phyloP scores from a whole-genome alignment of 306 rosid species.

The Vachellia collinsii region DNA sequence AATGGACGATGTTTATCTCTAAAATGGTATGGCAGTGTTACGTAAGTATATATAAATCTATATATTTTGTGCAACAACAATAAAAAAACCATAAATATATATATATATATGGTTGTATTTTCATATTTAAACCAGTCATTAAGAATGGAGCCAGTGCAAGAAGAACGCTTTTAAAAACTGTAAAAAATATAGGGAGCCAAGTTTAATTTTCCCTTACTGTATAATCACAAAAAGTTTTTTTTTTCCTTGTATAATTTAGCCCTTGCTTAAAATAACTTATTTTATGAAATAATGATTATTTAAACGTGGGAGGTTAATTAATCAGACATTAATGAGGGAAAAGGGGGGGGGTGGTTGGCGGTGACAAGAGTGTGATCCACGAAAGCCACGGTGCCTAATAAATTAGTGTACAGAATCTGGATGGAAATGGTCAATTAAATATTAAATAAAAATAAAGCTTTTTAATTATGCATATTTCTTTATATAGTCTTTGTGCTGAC shows the following conservation, averaged over 20 bases:
- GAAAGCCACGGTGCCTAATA: background rate
- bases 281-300: background rate
- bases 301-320: too few relatives aligned
- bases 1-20: background rate
- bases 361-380: constrained; percentile 14
- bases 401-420: background rate
- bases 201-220: too few relatives aligned
- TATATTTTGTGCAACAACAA: too few relatives aligned
- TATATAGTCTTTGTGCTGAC: background rate
- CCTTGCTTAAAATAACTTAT: background rate
- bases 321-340: background rate
- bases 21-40: background rate
- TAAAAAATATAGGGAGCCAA: too few relatives aligned
- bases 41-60: too few relatives aligned
- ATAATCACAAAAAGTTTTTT: too few relatives aligned
- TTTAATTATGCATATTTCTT: background rate
- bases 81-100: too few relatives aligned
- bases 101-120: too few relatives aligned
- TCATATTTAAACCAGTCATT: background rate
- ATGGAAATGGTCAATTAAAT: constrained; percentile 30
- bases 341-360: background rate
- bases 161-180: background rate
- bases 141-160: background rate
- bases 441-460: too few relatives aligned
- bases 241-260: background rate